These are phyloP conservation scores for Microdochium nivale DNA, from an alignment of 2,329 filamentous ascomycete species.

Conservation along the genomic window DNA sequence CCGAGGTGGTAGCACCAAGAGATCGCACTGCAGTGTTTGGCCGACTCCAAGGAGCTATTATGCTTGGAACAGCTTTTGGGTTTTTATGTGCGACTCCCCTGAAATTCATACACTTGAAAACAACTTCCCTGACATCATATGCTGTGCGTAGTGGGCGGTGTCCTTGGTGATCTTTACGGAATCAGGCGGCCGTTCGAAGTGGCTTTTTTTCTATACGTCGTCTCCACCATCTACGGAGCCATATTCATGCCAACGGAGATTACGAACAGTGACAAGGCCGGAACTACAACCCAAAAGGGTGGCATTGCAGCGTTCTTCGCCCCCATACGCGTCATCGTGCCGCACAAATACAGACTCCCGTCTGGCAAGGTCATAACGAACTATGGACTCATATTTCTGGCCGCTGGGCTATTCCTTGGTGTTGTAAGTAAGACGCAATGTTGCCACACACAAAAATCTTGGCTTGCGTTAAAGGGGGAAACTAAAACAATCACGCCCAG, in stretches of 20 bases:
- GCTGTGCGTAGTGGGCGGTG: constrained; percentile 42
- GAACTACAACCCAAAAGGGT: constrained; percentile 7
- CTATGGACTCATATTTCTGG: constrained; percentile 55
- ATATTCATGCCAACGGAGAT: constrained; percentile 26
- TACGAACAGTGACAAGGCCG: constrained; percentile 9
- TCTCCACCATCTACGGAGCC: constrained; percentile 31
- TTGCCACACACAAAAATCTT: not conserved
- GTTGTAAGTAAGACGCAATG: constrained; percentile 33
- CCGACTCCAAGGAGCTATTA: constrained; percentile 53
- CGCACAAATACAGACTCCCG: constrained; percentile 41
- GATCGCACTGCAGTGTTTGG: constrained; percentile 58
- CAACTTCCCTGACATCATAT: not conserved
- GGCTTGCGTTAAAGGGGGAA: not conserved
- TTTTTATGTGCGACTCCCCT: constrained; percentile 38
- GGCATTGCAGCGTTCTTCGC: constrained; percentile 50
- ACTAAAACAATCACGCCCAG: constrained; percentile 11
- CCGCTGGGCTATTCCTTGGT: constrained; percentile 56
- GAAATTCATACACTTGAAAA: not conserved
- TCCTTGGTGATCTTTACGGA: constrained; percentile 54
- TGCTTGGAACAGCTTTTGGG: constrained; percentile 57
- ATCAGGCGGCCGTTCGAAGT: constrained; percentile 58
- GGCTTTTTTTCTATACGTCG: constrained; percentile 48
- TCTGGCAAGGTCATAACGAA: constrained; percentile 45
- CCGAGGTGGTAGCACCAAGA: constrained; percentile 52
- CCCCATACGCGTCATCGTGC: constrained; percentile 52